phyloP scores from a whole-genome alignment of 75 land plant species.

The Picea sitchensis region DNA sequence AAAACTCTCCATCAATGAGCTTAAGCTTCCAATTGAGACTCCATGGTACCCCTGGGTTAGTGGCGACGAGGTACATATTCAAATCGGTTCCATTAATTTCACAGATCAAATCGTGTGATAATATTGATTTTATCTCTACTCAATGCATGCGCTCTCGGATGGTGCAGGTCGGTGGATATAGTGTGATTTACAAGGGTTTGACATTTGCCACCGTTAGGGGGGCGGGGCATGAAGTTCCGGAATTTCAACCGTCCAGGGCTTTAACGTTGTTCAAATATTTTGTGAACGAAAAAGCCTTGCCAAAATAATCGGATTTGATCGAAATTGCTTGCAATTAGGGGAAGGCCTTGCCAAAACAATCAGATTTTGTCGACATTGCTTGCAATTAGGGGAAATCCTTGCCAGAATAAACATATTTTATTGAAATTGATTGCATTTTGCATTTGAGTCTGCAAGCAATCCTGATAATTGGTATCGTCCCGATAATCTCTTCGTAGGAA shows the following conservation, averaged over 20 bases:
- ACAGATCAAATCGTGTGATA: background rate
- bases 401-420: too few relatives aligned
- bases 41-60: conserved; percentile 43
- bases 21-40: conserved; percentile 24
- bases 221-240: conserved; percentile 81
- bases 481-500: too few relatives aligned
- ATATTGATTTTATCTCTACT: background rate
- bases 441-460: too few relatives aligned
- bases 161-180: conserved; percentile 53
- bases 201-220: conserved; percentile 75
- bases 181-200: conserved; percentile 50
- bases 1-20: conserved; percentile 16
- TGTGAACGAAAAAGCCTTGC: background rate
- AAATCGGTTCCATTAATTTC: background rate
- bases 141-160: background rate
- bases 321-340: too few relatives aligned
- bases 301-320: too few relatives aligned
- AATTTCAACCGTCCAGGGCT: conserved; percentile 18
- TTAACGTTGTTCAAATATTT: conserved; percentile 13
- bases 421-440: too few relatives aligned
- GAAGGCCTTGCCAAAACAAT: too few relatives aligned
- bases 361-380: too few relatives aligned
- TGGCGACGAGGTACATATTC: background rate
- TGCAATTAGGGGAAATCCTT: too few relatives aligned
- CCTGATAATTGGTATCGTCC: too few relatives aligned